Evolutionary conservation across 805 yeast species (phyloP), one percentile per base, ranked within the genome.

Genomic region (Schwanniomyces pseudopolymorphus): DNA sequence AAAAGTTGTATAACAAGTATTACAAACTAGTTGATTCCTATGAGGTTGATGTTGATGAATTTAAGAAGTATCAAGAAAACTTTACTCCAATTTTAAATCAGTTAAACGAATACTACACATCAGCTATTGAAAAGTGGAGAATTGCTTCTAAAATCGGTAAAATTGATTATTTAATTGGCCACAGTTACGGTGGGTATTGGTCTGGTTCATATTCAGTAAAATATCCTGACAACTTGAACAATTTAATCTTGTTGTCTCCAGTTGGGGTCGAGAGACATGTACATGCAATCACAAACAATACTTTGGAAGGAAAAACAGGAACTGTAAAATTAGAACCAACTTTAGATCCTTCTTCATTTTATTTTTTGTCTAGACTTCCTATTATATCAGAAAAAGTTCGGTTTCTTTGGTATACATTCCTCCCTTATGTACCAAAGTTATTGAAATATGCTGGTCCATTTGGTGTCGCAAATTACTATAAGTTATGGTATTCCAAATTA

Each of bases 131-230:
- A 43, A 60, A 64, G 5, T 87, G 95, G 94, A 69, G 94, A 54
- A 48, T 46, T 6, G 64, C 56, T 7, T 67, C 77, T 17, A 70
- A 72, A 0, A 60, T 87, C 9, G 75, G 71, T 1, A 74, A 78
- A 50, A 75, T 88, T 33, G 76, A 72, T 52, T 85, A 79, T 55
- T 58, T 88, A 11, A 66, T 87, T 17, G 92, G 89, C 0, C 96
- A 88, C 62, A 87, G 95, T 0, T 81, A 80, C 52, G 96, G 96
- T 26, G 94, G 89, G 0, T 84, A 85, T 55, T 68, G 89, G 67
- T 78, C 88, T 0, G 78, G 79, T 41, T 78, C 83, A 5, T 87
- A 85, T 60, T 74, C 87, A 1, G 58, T 81, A 37, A 78, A 70
- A 49, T 75, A 84, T 55, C 89, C 90, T 0, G 59, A 77, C 0